Evolutionary conservation across 768 basidiomycete genomes (phyloP).

Genomic region (Mycena metata): DNA sequence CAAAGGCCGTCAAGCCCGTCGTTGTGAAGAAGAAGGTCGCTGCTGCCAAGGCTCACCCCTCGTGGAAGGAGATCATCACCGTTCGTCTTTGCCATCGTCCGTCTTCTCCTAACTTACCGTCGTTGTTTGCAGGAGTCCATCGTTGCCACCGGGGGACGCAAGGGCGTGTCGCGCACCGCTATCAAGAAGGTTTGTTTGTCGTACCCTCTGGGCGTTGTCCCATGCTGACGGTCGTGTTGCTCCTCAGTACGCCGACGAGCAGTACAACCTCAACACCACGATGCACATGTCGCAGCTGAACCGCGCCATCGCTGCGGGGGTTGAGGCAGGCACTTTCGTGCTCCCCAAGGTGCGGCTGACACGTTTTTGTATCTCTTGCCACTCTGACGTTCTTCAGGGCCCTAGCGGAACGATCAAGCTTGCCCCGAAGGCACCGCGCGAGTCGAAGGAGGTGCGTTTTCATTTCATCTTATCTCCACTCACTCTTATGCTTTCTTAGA

Average conservation of each 20-base stretch:
- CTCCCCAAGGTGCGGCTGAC: conserved; percentile 46
- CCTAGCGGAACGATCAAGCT: conserved; percentile 77
- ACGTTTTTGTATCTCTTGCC: no score
- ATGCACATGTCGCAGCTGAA: conserved; percentile 79
- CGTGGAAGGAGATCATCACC: conserved; percentile 71
- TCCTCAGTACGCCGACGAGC: conserved; percentile 83
- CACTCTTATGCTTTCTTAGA: background rate
- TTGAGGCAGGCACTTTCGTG: conserved; percentile 60
- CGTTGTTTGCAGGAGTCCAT: conserved; percentile 74
- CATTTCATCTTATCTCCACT: background rate
- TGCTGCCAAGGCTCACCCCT: conserved; percentile 53
- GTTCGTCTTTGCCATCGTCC: conserved; percentile 41
- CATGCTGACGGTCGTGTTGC: conserved; percentile 34
- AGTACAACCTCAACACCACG: conserved; percentile 79
- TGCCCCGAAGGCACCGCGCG: conserved; percentile 58
- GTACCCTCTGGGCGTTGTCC: background rate
- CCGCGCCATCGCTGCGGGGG: conserved; percentile 79
- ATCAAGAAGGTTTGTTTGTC: conserved; percentile 82
- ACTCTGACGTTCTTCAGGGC: conserved; percentile 47
- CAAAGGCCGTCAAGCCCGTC: conserved; percentile 51
- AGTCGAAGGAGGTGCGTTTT: conserved; percentile 27
- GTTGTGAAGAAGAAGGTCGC: conserved; percentile 28
- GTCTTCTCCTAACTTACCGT: background rate
- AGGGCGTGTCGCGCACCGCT: conserved; percentile 69
- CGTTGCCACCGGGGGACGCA: conserved; percentile 70